Percentiles rank a stretch among this genome's conserved stretches.
These are phyloP conservation scores for Rheum nobile DNA, from an alignment of 148 eudicot genomes.

Conservation along the genomic window DNA sequence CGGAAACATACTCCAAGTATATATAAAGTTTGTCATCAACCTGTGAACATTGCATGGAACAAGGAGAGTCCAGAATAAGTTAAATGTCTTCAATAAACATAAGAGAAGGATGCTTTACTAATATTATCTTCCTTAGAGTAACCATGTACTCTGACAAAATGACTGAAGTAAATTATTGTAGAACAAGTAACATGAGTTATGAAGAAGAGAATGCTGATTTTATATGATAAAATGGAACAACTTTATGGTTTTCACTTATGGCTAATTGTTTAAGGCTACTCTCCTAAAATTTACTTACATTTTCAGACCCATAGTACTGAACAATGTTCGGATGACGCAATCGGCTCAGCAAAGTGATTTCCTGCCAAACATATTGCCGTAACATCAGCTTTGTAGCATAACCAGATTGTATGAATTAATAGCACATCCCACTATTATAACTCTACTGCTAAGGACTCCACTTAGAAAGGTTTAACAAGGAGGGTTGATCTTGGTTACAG, in stretches of 20 bases:
- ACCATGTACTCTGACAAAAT: not conserved
- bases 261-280: not conserved
- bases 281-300: slow-evolving; percentile 33
- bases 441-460: not conserved
- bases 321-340: slow-evolving; percentile 87
- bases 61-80: not conserved
- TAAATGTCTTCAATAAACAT: not conserved
- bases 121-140: not conserved
- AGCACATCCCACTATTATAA: not conserved
- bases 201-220: not conserved
- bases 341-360: slow-evolving; percentile 66
- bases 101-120: not conserved
- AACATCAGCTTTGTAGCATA: not conserved
- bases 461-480: not conserved
- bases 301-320: slow-evolving; percentile 83
- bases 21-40: slow-evolving; percentile 73
- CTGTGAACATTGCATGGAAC: slow-evolving; percentile 22
- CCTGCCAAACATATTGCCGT: slow-evolving; percentile 35
- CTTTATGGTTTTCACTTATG: not conserved
- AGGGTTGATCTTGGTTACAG: not conserved
- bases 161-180: not conserved
- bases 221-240: not conserved
- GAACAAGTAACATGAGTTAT: not conserved
- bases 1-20: slow-evolving; percentile 93
- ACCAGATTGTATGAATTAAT: not conserved